Evolutionary conservation across 1,139 yeast genomes (phyloP), one percentile per base, ranked within the genome.

Genomic region (Pichia sp.): DNA sequence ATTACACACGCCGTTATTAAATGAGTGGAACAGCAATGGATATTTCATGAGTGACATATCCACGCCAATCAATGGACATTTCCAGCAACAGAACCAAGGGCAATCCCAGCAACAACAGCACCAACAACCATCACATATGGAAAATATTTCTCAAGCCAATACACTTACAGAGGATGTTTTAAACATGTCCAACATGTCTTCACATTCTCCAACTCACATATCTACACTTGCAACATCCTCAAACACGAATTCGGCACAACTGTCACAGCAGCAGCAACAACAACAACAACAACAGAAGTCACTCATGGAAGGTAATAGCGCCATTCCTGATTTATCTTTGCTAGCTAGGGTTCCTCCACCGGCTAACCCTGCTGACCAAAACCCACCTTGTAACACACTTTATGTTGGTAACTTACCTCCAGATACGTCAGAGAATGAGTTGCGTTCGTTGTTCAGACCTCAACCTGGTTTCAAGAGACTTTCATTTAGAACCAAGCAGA

Each of bases 351-450:
- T 88, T 18, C 88, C 96, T 25, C 96, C 96, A 2, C 97, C 97
- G 4, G 96, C 96, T 3, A 91, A 91, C 52, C 98, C 98, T 1
- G 98, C 98, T 3, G 98, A 91, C 60, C 98, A 91, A 62, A 91
- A 91, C 54, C 98, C 98, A 9, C 98, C 98, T 7, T 91, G 98
- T 64, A 91, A 91, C 58, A 91, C 98, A 0, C 67, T 91, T 40
- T 91, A 91, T 52, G 98, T 91, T 35, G 98, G 98, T 17, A 91
- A 91, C 57, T 69, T 91, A 51, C 98, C 98, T 4, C 96, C 96
- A 10, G 96, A 91, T 64, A 94, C 97, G 3, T 80, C 94, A 4
- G 98, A 91, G 56, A 84, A 83, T 41, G 98, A 91, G 59, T 72
- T 91, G 47, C 77, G 96, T 48, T 79, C 85, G 22, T 64, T 91